These are phyloP conservation scores for Rhododendron kiyosumense DNA, from an alignment of 148 eudicot genomes.

Conservation along the genomic window DNA sequence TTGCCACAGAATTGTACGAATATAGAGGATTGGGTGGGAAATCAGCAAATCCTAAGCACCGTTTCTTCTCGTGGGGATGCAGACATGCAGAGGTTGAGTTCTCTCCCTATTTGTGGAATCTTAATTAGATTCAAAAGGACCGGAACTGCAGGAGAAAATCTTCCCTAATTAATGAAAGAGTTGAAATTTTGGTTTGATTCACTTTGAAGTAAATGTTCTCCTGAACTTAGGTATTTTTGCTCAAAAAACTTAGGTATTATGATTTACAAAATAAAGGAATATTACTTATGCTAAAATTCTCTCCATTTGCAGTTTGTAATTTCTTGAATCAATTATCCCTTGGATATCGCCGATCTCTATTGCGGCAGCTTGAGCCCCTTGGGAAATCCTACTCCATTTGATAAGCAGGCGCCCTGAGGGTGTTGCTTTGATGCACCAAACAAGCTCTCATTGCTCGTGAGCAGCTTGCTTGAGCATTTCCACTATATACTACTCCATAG, in stretches of 20 bases:
- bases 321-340: neutral
- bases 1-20: slow-evolving; percentile 70
- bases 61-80: slow-evolving; percentile 83
- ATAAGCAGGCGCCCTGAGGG: neutral
- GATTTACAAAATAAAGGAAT: too few species aligned
- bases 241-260: too few species aligned
- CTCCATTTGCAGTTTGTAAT: neutral
- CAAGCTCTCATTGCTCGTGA: neutral
- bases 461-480: neutral
- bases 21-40: slow-evolving; percentile 83
- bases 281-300: neutral
- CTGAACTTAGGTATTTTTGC: neutral
- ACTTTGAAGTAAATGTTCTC: neutral
- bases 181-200: neutral
- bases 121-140: neutral
- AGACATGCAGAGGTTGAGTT: slow-evolving; percentile 81
- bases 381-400: neutral
- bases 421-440: neutral
- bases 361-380: neutral
- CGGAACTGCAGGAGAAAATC: neutral
- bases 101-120: neutral
- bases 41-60: slow-evolving; percentile 62
- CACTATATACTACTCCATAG: neutral
- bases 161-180: neutral
- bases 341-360: neutral